Conservation (phyloP, 2,329 filamentous ascomycete species). For the Rutstroemia sydowiana region DNA sequence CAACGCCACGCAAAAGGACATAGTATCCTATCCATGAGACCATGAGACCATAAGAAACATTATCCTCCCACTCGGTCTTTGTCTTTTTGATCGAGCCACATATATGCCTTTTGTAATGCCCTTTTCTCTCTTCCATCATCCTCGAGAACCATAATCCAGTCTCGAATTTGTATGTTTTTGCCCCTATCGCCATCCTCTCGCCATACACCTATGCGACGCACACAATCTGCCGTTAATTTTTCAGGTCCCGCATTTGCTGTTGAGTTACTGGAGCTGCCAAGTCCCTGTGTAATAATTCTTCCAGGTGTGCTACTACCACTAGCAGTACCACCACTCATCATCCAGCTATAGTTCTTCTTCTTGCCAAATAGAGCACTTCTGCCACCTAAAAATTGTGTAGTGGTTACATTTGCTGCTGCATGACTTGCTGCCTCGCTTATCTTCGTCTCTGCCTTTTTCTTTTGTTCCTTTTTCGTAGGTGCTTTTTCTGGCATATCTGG, state of each 20-base stretch:
- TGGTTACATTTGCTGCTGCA: slow-evolving; percentile 75
- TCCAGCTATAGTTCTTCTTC: slow-evolving; percentile 74
- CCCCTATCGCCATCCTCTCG: slow-evolving; percentile 73
- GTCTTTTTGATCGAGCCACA: slow-evolving; percentile 23
- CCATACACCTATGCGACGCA: slow-evolving; percentile 63
- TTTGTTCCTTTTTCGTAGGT: slow-evolving; percentile 81
- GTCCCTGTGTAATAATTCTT: slow-evolving; percentile 27
- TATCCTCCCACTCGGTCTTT: slow-evolving; percentile 34
- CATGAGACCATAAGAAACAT: neutral
- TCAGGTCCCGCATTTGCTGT: slow-evolving; percentile 31
- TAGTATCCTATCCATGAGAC: slow-evolving; percentile 3
- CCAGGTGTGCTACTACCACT: slow-evolving; percentile 47
- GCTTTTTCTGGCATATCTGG: slow-evolving; percentile 60
- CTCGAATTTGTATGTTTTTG: slow-evolving; percentile 73
- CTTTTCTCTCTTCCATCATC: slow-evolving; percentile 62
- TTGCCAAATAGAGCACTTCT: slow-evolving; percentile 50
- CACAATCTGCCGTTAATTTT: slow-evolving; percentile 47
- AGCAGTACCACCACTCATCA: slow-evolving; percentile 40
- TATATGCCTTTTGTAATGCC: slow-evolving; percentile 45
- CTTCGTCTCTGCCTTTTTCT: slow-evolving; percentile 64
- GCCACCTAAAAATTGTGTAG: slow-evolving; percentile 65
- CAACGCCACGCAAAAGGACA: slow-evolving; percentile 8
- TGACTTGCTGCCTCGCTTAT: slow-evolving; percentile 72
- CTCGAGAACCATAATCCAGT: slow-evolving; percentile 74
- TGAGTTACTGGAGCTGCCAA: slow-evolving; percentile 32